Conservation (phyloP, 106 monocot species). For the Dendrobium catenatum region DNA sequence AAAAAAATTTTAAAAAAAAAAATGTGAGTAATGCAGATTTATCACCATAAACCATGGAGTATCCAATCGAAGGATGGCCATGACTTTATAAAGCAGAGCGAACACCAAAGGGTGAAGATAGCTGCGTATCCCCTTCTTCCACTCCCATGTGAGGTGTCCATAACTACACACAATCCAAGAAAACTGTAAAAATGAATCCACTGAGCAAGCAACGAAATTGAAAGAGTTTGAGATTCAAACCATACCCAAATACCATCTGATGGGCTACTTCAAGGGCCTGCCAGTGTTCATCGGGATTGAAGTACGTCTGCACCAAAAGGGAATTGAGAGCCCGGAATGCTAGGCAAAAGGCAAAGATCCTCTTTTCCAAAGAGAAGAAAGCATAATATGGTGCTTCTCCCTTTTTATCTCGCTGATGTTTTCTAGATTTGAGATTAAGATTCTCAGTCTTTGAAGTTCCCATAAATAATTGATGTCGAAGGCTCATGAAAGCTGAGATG, state of each 20-base stretch:
- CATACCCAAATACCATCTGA: conserved; percentile 71
- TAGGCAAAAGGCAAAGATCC: conserved; percentile 46
- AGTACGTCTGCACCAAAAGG: conserved; percentile 78
- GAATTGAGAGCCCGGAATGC: conserved; percentile 55
- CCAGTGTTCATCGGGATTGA: conserved; percentile 98
- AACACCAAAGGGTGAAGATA: conserved; percentile 84
- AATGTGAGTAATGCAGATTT: neutral
- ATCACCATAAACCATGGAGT: conserved; percentile 76
- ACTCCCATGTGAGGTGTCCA: conserved; percentile 94
- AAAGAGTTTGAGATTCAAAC: neutral
- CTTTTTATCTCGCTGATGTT: conserved; percentile 4
- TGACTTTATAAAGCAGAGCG: conserved; percentile 51
- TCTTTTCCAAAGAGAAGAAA: conserved; percentile 25
- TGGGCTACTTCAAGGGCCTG: conserved; percentile 93
- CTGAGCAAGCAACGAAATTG: neutral
- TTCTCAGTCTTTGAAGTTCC: neutral
- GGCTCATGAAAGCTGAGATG: neutral
- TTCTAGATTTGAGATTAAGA: neutral
- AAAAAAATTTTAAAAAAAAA: neutral
- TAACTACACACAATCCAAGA: conserved; percentile 36
- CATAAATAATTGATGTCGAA: neutral
- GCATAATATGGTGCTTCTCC: neutral
- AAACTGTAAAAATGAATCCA: neutral
- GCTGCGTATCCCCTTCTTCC: conserved; percentile 76
- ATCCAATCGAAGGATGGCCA: conserved; percentile 64